These are phyloP conservation scores for Nicotiana obtusifolia DNA, from an alignment of 257 asterid genomes.

Conservation along the genomic window DNA sequence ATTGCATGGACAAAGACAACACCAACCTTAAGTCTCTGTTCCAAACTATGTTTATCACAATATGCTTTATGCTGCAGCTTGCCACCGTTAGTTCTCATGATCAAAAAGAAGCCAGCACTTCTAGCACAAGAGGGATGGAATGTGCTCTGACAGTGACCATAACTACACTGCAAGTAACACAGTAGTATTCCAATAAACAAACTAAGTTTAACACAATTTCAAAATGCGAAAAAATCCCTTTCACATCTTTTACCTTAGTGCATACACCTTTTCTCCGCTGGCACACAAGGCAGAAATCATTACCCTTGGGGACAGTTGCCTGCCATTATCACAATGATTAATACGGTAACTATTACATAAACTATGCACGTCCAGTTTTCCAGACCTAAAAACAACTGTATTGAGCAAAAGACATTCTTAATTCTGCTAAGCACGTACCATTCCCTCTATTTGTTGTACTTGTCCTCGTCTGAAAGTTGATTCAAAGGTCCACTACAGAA, in stretches of 20 bases:
- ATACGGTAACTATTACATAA: neutral
- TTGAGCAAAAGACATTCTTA: neutral
- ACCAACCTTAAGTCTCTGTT: conserved; percentile 86
- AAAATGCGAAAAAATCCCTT: neutral
- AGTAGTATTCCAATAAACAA: conserved; percentile 10
- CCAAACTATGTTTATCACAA: conserved; percentile 85
- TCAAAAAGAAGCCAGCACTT: conserved; percentile 91
- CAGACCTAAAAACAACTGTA: neutral
- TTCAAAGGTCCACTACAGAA: conserved; percentile 80
- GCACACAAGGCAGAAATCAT: conserved; percentile 66
- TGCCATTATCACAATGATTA: conserved; percentile 26
- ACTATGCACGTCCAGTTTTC: conserved; percentile 2
- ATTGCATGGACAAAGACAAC: conserved; percentile 8
- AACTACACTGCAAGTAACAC: conserved; percentile 67
- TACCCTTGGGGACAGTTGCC: conserved; percentile 62
- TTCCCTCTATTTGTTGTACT: conserved; percentile 59
- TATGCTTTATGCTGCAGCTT: conserved; percentile 93
- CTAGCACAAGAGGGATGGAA: conserved; percentile 98
- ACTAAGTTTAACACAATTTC: neutral
- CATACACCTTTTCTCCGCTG: conserved; percentile 83
- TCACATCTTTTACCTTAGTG: conserved; percentile 54
- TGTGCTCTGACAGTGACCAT: conserved; percentile 87
- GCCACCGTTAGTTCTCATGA: conserved; percentile 63
- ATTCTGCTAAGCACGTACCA: conserved; percentile 41
- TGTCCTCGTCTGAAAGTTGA: conserved; percentile 85